These are phyloP conservation scores for Schizosaccharomyces japonicus DNA, from an alignment of 805 yeast species.

Conservation along the genomic window DNA sequence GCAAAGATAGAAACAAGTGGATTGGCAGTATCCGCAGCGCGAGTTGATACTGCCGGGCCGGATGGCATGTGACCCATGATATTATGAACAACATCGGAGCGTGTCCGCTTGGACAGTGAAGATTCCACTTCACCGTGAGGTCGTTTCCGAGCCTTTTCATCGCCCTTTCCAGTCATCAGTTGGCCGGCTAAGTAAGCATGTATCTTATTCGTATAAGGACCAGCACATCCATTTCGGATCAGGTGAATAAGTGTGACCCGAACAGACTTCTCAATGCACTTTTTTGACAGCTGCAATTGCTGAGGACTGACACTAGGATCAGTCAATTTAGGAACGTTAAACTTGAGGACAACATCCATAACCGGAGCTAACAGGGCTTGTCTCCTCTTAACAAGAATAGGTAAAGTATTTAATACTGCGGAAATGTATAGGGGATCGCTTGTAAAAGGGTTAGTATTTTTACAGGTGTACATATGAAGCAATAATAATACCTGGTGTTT, in stretches of 20 bases:
- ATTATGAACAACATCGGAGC: background rate
- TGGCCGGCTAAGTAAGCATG: background rate
- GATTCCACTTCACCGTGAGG: background rate
- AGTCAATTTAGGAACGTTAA: conserved; percentile 20
- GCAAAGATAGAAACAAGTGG: conserved; percentile 1
- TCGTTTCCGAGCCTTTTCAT: background rate
- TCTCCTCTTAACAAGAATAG: conserved; percentile 40
- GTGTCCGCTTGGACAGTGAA: background rate
- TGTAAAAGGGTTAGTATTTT: too few species aligned
- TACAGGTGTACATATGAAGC: too few species aligned
- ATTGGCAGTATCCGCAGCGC: conserved; percentile 1
- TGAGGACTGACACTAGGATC: conserved; percentile 7
- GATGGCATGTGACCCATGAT: background rate
- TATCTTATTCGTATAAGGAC: background rate
- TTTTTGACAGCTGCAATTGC: conserved; percentile 24
- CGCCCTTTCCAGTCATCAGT: background rate
- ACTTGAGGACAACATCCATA: conserved; percentile 32
- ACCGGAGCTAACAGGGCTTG: conserved; percentile 33
- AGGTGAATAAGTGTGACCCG: conserved; percentile 12
- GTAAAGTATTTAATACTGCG: conserved; percentile 41
- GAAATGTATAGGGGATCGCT: conserved; percentile 36
- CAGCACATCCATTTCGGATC: background rate
- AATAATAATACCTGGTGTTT: too few species aligned
- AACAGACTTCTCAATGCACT: conserved; percentile 39
- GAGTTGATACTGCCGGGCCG: background rate